A percentile compares a stretch with the other conserved stretches of the same genome.
These are phyloP conservation scores for Aspergillus persii DNA, from an alignment of 2,329 filamentous ascomycete species.

Conservation along the genomic window DNA sequence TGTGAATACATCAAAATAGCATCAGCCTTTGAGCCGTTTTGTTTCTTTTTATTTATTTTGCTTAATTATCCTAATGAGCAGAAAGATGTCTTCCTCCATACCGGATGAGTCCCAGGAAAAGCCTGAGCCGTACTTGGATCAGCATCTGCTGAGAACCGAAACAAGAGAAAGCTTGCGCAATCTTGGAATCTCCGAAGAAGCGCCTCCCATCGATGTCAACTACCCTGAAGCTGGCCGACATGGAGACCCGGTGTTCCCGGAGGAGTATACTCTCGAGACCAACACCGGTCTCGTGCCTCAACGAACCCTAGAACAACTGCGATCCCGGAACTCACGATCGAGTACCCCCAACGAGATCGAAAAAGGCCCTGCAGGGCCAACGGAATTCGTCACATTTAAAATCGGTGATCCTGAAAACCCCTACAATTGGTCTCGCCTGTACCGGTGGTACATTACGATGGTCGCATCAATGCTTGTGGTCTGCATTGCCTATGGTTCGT, in stretches of 20 bases:
- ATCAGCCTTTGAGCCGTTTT: neutral
- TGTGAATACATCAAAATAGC: neutral
- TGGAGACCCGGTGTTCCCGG: conserved; percentile 12
- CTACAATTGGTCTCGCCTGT: conserved; percentile 72
- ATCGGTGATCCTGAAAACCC: conserved; percentile 69
- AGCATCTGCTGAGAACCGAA: conserved; percentile 11
- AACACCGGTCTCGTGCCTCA: conserved; percentile 13
- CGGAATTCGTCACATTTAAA: conserved; percentile 59
- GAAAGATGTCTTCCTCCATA: neutral
- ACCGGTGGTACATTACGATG: conserved; percentile 81
- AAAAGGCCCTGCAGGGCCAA: conserved; percentile 20
- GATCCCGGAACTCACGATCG: neutral
- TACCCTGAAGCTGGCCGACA: conserved; percentile 26
- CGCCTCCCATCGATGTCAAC: conserved; percentile 26
- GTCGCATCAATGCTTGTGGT: conserved; percentile 71
- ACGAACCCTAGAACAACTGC: conserved; percentile 9
- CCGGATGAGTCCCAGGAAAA: neutral
- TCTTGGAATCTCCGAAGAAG: conserved; percentile 21
- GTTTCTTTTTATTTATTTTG: neutral
- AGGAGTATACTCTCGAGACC: conserved; percentile 15
- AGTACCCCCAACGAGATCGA: conserved; percentile 15
- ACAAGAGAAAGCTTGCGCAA: conserved; percentile 24
- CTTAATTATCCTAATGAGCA: neutral
- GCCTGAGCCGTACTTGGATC: neutral
- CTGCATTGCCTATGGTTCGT: conserved; percentile 65